Conservation (phyloP, 257 asterid genomes). For the Datura wrightii region DNA sequence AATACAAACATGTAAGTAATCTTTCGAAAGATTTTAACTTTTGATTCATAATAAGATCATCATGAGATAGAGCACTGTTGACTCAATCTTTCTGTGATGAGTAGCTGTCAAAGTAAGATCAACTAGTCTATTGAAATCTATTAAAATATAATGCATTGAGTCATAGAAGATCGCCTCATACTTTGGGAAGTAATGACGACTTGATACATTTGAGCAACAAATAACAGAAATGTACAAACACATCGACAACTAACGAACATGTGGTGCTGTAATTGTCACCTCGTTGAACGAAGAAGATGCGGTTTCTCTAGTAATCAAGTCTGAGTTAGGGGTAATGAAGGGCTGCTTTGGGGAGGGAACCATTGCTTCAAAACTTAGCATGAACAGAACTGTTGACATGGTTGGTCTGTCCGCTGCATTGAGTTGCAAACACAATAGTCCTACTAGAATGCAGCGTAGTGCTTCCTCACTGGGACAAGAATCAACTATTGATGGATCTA, state of each 20-base stretch:
- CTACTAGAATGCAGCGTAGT: conserved; percentile 38
- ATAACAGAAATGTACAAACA: neutral
- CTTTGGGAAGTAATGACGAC: neutral
- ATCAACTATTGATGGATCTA: conserved; percentile 36
- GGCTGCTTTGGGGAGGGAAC: conserved; percentile 40
- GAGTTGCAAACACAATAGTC: conserved; percentile 47
- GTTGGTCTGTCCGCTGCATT: conserved; percentile 39
- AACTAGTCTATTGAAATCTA: no score
- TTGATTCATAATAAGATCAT: neutral
- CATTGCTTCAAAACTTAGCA: conserved; percentile 35
- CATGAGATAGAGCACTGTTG: neutral
- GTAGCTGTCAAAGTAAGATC: no score
- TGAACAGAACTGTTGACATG: conserved; percentile 32
- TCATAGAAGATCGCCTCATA: neutral
- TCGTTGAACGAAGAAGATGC: conserved; percentile 29
- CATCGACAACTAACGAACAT: neutral
- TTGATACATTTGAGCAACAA: neutral
- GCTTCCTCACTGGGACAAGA: conserved; percentile 29
- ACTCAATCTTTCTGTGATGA: no score
- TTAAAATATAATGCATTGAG: neutral
- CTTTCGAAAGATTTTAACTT: neutral
- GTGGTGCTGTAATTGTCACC: conserved; percentile 30
- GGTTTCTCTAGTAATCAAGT: neutral
- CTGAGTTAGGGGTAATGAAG: conserved; percentile 13
- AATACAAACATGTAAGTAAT: neutral